Evolutionary conservation across 1,284 basidiomycete genomes (phyloP), one percentile per base, ranked within the genome.

Genomic region (Gymnopus androsaceus): DNA sequence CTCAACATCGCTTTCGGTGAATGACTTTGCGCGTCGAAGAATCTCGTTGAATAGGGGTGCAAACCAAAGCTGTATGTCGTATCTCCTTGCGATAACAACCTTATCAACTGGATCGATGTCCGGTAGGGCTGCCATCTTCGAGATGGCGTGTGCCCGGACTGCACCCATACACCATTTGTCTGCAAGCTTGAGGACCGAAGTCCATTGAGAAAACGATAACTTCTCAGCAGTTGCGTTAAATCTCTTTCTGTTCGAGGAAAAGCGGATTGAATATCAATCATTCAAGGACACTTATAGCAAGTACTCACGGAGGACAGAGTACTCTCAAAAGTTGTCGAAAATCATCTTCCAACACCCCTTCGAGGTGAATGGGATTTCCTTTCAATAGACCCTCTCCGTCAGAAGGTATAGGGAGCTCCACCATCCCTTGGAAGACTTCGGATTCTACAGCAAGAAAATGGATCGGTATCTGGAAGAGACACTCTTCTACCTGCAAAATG

Each of bases 61-160:
- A 1, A 69, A 33, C 67, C 68, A 70, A 21, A 59, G 23, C 3
- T 54, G 41, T n/a, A 69, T 55, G 17, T 64, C 48, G 54, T 62
- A 61, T 17, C 54, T 55, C n/a, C 51, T 54, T 9, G 66, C 64
- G 36, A 66, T 51, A 9, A 57, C 48, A 2, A 66, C 28, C 37
- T 64, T 59, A 23, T 60, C 49, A 15, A 42, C 41, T 4, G 41
- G 41, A 42, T 42, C 41, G 23, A 42, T 25, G 11, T 42, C 9
- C 1, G 41, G 21, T 27, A 42, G n/a, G 9, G 11, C 12, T n/a
- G 25, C 41, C 14, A 42, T 27, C 11, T 21, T 15, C 7, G 36
- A 27, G 14, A 69, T 64, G 17, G 66, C 64, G 12, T 60, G 31
- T 23, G 51, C 54, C 19, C 63, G 61, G 14, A 68, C 42, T 8